Conservation (phyloP, 805 yeast genomes). For the Ogataea parapolymorpha region DNA sequence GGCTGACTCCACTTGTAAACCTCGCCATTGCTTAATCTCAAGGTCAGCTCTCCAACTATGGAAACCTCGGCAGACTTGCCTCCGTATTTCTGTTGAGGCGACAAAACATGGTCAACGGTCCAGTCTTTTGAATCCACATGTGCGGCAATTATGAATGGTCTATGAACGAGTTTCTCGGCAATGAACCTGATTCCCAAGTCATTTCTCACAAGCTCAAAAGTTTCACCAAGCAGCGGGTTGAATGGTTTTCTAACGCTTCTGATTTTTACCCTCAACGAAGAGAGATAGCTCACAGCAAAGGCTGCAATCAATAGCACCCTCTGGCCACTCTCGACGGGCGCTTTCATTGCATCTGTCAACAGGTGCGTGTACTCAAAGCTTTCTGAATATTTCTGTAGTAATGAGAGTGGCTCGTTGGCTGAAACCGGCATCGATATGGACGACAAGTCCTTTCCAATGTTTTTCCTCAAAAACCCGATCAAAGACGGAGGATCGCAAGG, state of each 20-base stretch:
- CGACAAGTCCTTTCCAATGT: slow-evolving; percentile 87
- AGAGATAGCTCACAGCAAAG: slow-evolving; percentile 74
- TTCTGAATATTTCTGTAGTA: slow-evolving; percentile 78
- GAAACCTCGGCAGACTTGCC: slow-evolving; percentile 86
- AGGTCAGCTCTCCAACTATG: slow-evolving; percentile 64
- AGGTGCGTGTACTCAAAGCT: slow-evolving; percentile 70
- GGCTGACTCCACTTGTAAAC: slow-evolving; percentile 82
- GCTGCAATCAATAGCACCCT: slow-evolving; percentile 67
- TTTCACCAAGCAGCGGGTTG: slow-evolving; percentile 91
- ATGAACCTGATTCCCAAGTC: slow-evolving; percentile 72
- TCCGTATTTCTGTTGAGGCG: slow-evolving; percentile 89
- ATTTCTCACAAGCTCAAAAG: slow-evolving; percentile 84
- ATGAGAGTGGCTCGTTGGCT: slow-evolving; percentile 85
- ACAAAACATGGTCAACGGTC: slow-evolving; percentile 59
- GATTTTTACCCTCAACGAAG: slow-evolving; percentile 69
- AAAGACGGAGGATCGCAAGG: slow-evolving; percentile 76
- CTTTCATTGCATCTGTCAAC: slow-evolving; percentile 56
- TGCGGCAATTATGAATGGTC: slow-evolving; percentile 82
- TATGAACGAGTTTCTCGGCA: slow-evolving; percentile 83
- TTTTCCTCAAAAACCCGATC: slow-evolving; percentile 75
- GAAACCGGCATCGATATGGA: slow-evolving; percentile 92
- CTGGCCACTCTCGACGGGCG: slow-evolving; percentile 50
- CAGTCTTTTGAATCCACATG: slow-evolving; percentile 71
- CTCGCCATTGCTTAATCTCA: slow-evolving; percentile 63
- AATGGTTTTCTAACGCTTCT: slow-evolving; percentile 87